Percentiles rank a stretch among this genome's conserved stretches.
Evolutionary conservation across 768 basidiomycete species (phyloP).

Genomic region (Strobilomyces echinocephalus): DNA sequence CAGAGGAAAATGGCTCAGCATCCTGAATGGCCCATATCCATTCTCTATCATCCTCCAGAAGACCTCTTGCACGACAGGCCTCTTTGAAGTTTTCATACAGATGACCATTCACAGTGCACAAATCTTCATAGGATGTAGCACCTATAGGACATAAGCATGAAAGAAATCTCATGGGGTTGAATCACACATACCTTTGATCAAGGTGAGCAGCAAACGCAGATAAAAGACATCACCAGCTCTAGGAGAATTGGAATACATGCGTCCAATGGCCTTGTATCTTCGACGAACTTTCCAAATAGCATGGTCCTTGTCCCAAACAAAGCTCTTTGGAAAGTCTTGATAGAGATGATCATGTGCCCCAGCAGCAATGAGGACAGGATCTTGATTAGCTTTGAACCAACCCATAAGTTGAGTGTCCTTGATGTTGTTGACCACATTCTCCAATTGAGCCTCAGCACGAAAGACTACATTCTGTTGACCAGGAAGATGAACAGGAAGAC

Average conservation of each 20-base stretch:
- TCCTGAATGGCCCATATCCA: conserved; percentile 42
- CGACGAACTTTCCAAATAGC: no score
- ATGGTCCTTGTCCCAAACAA: not conserved
- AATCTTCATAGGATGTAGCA: conserved; percentile 7
- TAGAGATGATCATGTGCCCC: not conserved
- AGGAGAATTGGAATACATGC: not conserved
- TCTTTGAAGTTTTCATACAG: conserved; percentile 32
- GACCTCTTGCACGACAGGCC: conserved; percentile 37
- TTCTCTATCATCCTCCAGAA: conserved; percentile 47
- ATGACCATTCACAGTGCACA: conserved; percentile 2
- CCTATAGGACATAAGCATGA: not conserved
- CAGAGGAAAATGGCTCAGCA: conserved; percentile 16
- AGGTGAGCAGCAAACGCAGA: not conserved
- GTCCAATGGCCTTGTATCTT: not conserved
- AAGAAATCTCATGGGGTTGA: not conserved
- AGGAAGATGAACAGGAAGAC: not conserved
- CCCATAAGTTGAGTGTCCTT: not conserved
- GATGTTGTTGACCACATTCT: no score
- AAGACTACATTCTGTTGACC: not conserved
- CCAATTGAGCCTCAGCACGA: not conserved
- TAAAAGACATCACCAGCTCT: not conserved
- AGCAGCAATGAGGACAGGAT: not conserved
- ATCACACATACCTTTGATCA: no score
- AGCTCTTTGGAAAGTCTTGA: not conserved
- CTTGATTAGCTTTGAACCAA: not conserved